A percentile compares a stretch with the other conserved stretches of the same genome.
Conservation (phyloP, 305 asterid species). For the Solanum hybrid region DNA sequence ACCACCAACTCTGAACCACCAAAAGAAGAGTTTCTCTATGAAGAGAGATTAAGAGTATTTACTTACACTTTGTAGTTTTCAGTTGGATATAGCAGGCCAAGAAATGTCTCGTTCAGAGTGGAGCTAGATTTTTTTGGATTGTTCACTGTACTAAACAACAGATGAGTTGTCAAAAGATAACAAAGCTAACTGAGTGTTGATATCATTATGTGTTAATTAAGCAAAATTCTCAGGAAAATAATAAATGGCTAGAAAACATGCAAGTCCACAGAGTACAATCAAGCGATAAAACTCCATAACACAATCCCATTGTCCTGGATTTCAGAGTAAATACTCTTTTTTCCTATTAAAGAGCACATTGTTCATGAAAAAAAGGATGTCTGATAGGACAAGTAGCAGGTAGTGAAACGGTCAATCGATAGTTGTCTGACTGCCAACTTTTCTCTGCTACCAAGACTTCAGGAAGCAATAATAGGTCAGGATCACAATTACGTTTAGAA, state of each 20-base stretch:
- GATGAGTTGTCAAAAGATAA: background rate
- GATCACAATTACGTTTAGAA: background rate
- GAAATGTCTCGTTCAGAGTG: conserved; percentile 76
- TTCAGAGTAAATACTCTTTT: background rate
- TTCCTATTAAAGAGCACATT: background rate
- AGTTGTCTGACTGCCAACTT: background rate
- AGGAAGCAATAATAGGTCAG: background rate
- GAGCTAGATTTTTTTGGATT: conserved; percentile 93
- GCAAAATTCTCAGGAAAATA: background rate
- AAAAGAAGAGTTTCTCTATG: background rate
- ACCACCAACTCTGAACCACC: background rate
- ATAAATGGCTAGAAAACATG: background rate
- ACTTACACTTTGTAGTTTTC: conserved; percentile 98
- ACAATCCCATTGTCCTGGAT: background rate
- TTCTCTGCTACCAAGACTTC: background rate
- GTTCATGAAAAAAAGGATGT: background rate
- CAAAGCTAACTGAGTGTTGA: background rate
- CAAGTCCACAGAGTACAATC: background rate
- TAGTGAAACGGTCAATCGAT: background rate
- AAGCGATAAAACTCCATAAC: background rate
- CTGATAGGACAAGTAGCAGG: background rate
- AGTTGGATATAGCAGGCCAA: conserved; percentile 87
- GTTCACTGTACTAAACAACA: conserved; percentile 56
- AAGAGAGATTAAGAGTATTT: background rate
- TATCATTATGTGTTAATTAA: background rate